Evolutionary conservation across 176 grass and related monocot species (phyloP).

Genomic region (Zoysia pacifica): DNA sequence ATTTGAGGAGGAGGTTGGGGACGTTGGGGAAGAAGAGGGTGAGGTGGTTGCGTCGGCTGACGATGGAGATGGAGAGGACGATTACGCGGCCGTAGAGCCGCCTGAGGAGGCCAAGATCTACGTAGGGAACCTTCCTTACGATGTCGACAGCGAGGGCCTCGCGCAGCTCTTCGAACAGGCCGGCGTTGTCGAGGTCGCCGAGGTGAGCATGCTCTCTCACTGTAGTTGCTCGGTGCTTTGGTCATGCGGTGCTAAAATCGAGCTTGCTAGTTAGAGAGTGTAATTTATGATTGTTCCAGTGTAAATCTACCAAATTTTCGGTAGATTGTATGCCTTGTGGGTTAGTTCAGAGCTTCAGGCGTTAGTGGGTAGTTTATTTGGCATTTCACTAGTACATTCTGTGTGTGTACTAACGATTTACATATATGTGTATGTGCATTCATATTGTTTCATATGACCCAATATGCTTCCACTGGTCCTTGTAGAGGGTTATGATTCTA

Average conservation of each 20-base stretch:
- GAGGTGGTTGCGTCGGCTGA: slow-evolving; percentile 23
- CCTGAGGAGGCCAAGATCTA: slow-evolving; percentile 76
- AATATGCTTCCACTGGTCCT: background rate
- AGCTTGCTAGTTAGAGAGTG: background rate
- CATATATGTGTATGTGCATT: background rate
- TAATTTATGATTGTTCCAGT: background rate
- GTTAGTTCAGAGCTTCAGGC: background rate
- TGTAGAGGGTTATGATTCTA: background rate
- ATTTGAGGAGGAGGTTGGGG: slow-evolving; percentile 39
- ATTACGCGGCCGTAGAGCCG: slow-evolving; percentile 26
- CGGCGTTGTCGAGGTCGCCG: slow-evolving; percentile 80
- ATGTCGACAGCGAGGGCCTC: slow-evolving; percentile 66
- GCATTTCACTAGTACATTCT: background rate
- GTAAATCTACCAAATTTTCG: background rate
- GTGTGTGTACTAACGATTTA: background rate
- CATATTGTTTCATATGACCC: background rate
- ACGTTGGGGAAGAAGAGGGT: slow-evolving; percentile 30
- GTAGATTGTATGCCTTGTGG: background rate
- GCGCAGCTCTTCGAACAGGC: slow-evolving; percentile 81
- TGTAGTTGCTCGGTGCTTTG: background rate
- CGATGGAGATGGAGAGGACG: slow-evolving; percentile 23
- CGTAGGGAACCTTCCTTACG: slow-evolving; percentile 64
- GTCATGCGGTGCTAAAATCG: background rate
- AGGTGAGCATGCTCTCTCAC: slow-evolving; percentile 49
- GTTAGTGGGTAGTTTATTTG: background rate